Evolutionary conservation across 2,329 filamentous ascomycete species (phyloP).

Genomic region (Exophiala calicioides): DNA sequence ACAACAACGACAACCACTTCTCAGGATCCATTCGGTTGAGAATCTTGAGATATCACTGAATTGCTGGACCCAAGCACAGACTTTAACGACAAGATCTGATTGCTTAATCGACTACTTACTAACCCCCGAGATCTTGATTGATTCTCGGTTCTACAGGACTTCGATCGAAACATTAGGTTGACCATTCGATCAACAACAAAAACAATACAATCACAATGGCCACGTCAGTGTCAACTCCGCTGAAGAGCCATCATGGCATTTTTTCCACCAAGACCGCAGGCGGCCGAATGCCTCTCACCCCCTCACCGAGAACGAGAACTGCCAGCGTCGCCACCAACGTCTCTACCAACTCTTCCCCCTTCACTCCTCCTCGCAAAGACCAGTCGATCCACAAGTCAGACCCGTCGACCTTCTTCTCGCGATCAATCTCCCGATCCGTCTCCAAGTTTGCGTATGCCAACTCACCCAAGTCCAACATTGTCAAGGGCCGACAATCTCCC

Average conservation of each 20-base stretch:
- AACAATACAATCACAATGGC: slow-evolving; percentile 66
- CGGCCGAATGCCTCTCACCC: slow-evolving; percentile 90
- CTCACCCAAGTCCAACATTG: slow-evolving; percentile 97
- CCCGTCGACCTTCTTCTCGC: slow-evolving; percentile 75
- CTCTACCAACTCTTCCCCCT: slow-evolving; percentile 68
- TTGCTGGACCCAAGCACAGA: slow-evolving; percentile 36
- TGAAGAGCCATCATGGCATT: slow-evolving; percentile 91
- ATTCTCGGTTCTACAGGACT: slow-evolving; percentile 31
- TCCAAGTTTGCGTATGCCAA: slow-evolving; percentile 72
- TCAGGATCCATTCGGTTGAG: slow-evolving; percentile 43
- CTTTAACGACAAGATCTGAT: slow-evolving; percentile 36
- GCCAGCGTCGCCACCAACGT: slow-evolving; percentile 46
- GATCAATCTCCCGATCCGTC: slow-evolving; percentile 53
- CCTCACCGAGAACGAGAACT: slow-evolving; percentile 72
- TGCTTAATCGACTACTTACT: slow-evolving; percentile 38
- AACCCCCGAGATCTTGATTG: slow-evolving; percentile 36
- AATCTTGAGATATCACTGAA: slow-evolving; percentile 38
- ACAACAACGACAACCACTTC: slow-evolving; percentile 29
- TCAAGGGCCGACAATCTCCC: slow-evolving; percentile 70
- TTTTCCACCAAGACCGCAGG: slow-evolving; percentile 92
- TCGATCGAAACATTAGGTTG: slow-evolving; percentile 53
- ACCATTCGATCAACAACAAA: slow-evolving; percentile 44
- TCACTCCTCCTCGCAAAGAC: slow-evolving; percentile 67
- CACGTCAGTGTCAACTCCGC: slow-evolving; percentile 78
- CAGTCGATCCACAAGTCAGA: slow-evolving; percentile 75